Evolutionary conservation across 345 rosid species (phyloP).

Genomic region (Salix koriyanagi): DNA sequence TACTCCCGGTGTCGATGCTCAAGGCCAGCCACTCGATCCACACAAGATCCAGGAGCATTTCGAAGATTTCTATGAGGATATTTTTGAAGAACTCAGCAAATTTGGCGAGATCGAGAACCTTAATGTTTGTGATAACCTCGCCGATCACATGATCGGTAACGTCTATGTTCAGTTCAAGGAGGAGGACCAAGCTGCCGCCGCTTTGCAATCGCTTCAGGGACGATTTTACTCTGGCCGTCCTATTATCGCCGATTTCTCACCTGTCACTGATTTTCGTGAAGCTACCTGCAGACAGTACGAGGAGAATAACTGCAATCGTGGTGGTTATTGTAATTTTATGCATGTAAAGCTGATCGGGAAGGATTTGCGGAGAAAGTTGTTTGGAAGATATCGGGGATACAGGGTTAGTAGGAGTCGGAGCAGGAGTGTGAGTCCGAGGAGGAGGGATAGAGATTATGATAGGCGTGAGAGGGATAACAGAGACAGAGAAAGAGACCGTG

Average conservation of each 20-base stretch:
- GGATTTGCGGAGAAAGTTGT: constrained; percentile 69
- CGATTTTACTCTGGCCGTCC: constrained; percentile 88
- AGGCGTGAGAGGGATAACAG: constrained; percentile 10
- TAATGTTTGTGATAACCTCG: constrained; percentile 82
- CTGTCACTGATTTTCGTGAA: constrained; percentile 86
- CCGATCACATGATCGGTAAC: constrained; percentile 88
- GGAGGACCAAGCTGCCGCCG: constrained; percentile 90
- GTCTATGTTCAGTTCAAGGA: constrained; percentile 85
- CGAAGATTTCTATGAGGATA: constrained; percentile 81
- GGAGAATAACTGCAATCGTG: constrained; percentile 81
- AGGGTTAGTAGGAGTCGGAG: constrained; percentile 61
- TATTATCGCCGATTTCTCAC: constrained; percentile 87
- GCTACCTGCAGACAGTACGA: constrained; percentile 87
- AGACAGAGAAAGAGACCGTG: constrained; percentile 28
- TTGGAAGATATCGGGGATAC: constrained; percentile 57
- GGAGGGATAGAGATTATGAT: constrained; percentile 46
- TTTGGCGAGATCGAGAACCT: constrained; percentile 86
- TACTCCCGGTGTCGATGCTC: constrained; percentile 72
- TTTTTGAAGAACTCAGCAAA: constrained; percentile 82
- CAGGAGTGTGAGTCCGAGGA: constrained; percentile 49
- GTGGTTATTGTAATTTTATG: constrained; percentile 91
- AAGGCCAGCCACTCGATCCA: constrained; percentile 63
- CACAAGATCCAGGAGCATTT: constrained; percentile 71
- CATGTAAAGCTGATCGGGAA: constrained; percentile 79
- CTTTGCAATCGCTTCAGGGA: constrained; percentile 69